These are phyloP conservation scores for Erodium moschatum DNA, from an alignment of 441 rosid genomes.

Conservation along the genomic window DNA sequence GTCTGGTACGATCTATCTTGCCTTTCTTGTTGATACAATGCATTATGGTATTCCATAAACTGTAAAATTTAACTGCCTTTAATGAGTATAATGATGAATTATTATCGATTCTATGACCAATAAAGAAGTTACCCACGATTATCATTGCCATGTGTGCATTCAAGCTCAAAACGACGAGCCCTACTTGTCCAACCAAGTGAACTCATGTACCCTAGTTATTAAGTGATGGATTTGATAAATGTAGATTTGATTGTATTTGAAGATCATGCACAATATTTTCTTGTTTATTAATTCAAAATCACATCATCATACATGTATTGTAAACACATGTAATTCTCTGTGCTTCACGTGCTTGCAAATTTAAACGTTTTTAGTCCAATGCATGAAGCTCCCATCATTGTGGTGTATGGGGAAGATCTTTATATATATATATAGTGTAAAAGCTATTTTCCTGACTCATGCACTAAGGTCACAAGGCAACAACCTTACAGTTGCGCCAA, in stretches of 20 bases:
- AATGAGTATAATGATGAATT: background rate
- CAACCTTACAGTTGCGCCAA: background rate
- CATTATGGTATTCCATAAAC: background rate
- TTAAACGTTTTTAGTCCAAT: background rate
- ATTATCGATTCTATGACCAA: background rate
- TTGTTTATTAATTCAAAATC: background rate
- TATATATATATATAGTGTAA: too few relatives aligned
- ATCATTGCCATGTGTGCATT: background rate
- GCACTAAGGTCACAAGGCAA: too few relatives aligned
- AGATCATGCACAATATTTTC: background rate
- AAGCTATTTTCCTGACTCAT: too few relatives aligned
- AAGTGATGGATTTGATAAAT: background rate
- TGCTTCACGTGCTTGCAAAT: background rate
- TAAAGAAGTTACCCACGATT: background rate
- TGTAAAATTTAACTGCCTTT: background rate
- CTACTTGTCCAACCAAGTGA: background rate
- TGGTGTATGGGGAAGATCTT: background rate
- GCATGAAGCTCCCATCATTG: background rate
- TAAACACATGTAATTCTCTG: background rate
- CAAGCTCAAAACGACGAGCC: background rate
- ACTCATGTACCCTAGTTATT: background rate
- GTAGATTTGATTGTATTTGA: background rate
- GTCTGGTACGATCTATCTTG: constrained; percentile 48
- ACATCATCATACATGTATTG: background rate
- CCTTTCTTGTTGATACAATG: background rate